These are phyloP conservation scores for Bauhinia variegata DNA, from an alignment of 306 rosid species.

Conservation along the genomic window DNA sequence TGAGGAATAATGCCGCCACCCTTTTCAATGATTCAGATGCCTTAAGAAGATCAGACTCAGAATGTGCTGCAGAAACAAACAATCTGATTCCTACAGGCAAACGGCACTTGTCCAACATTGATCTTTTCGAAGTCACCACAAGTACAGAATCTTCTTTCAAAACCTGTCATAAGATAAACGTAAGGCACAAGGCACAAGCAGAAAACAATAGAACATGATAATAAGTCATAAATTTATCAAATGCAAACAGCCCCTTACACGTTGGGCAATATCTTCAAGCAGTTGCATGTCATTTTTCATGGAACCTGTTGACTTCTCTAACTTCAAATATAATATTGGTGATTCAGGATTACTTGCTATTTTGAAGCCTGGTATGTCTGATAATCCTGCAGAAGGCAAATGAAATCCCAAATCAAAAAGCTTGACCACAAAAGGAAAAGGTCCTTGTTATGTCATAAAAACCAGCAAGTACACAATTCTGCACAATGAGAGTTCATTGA, in stretches of 20 bases:
- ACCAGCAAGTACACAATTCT: conserved; percentile 22
- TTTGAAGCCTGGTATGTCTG: conserved; percentile 60
- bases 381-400: conserved; percentile 67
- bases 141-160: conserved; percentile 76
- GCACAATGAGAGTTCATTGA: not conserved
- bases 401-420: conserved; percentile 28
- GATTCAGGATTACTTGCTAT: conserved; percentile 82
- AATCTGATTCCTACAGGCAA: conserved; percentile 82
- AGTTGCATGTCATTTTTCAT: conserved; percentile 58
- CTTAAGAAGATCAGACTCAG: conserved; percentile 75
- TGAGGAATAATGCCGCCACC: conserved; percentile 58
- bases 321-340: conserved; percentile 79
- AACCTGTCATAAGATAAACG: conserved; percentile 48
- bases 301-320: conserved; percentile 76
- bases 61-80: conserved; percentile 82
- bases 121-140: conserved; percentile 73
- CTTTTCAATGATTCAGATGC: conserved; percentile 73
- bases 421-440: not conserved
- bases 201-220: conserved; percentile 25
- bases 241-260: conserved; percentile 58
- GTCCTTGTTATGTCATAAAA: not conserved
- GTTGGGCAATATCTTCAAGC: conserved; percentile 69
- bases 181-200: conserved; percentile 21
- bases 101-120: conserved; percentile 77
- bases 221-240: conserved; percentile 9